Evolutionary conservation across 495 filamentous ascomycete genomes (phyloP).

Genomic region (Amphirosellinia nigrospora): DNA sequence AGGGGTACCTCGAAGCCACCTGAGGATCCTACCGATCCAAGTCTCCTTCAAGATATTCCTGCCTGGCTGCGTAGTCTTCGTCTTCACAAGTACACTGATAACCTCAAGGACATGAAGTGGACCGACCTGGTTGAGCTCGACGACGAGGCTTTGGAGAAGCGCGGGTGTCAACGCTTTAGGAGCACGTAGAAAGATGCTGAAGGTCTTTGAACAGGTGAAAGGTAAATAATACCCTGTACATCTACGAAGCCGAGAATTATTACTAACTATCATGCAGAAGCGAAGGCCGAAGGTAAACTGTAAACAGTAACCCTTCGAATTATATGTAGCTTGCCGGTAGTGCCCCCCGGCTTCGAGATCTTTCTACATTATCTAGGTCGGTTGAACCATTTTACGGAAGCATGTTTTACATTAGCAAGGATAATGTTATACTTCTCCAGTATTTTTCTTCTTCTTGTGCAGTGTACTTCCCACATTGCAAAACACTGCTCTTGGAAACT

Average conservation of each 20-base stretch:
- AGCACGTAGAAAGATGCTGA: conserved; percentile 96
- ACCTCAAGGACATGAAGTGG: conserved; percentile 97
- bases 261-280: conserved; percentile 47
- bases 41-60: conserved; percentile 92
- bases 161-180: conserved; percentile 95
- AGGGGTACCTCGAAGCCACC: conserved; percentile 96
- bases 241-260: neutral
- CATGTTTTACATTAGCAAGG: neutral
- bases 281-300: conserved; percentile 72
- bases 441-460: neutral
- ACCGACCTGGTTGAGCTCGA: conserved; percentile 89
- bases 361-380: neutral
- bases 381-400: neutral
- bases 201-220: conserved; percentile 97
- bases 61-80: conserved; percentile 93
- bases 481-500: neutral
- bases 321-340: neutral
- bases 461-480: neutral
- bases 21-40: conserved; percentile 93
- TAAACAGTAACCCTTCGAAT: conserved; percentile 9
- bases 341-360: neutral
- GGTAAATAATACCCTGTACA: conserved; percentile 47
- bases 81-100: conserved; percentile 98
- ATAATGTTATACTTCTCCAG: neutral
- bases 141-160: conserved; percentile 90